A percentile compares a stretch with the other conserved stretches of the same genome.
Conservation (phyloP, 2,329 filamentous ascomycete genomes). For the Alternaria ventricosa region DNA sequence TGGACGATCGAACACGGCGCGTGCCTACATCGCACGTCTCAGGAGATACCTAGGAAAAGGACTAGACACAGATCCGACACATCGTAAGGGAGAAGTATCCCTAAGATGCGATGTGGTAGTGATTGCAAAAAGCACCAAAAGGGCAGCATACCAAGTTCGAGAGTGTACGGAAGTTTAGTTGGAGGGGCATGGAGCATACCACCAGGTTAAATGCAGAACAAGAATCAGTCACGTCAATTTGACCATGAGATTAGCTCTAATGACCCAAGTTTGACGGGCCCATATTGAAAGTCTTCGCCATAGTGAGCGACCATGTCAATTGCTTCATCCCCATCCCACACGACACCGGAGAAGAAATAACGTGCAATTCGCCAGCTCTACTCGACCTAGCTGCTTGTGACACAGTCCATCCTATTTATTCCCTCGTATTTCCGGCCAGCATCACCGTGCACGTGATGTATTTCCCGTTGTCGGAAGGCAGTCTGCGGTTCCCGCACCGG, state of each 20-base stretch:
- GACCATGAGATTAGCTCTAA: background rate
- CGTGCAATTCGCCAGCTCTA: background rate
- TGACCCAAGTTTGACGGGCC: background rate
- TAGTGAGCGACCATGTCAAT: background rate
- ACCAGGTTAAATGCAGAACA: conserved; percentile 9
- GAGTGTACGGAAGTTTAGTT: conserved; percentile 7
- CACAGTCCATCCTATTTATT: background rate
- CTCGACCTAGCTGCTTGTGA: background rate
- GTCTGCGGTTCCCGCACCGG: conserved; percentile 3
- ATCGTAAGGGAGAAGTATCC: background rate
- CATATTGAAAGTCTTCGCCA: background rate
- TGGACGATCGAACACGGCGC: conserved; percentile 1
- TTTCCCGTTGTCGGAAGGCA: conserved; percentile 12
- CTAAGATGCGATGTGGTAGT: background rate
- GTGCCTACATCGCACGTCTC: background rate
- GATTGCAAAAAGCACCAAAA: background rate
- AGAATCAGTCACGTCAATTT: conserved; percentile 3
- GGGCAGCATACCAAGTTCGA: conserved; percentile 5
- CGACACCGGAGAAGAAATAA: background rate
- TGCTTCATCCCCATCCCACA: background rate
- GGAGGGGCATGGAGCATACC: conserved; percentile 12
- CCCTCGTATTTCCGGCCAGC: background rate
- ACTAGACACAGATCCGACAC: conserved; percentile 1
- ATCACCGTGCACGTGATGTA: conserved; percentile 14
- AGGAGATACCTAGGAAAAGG: conserved; percentile 5